phyloP scores from a whole-genome alignment of 2,329 filamentous ascomycete genomes.

The Drechslerella stenobrocha region DNA sequence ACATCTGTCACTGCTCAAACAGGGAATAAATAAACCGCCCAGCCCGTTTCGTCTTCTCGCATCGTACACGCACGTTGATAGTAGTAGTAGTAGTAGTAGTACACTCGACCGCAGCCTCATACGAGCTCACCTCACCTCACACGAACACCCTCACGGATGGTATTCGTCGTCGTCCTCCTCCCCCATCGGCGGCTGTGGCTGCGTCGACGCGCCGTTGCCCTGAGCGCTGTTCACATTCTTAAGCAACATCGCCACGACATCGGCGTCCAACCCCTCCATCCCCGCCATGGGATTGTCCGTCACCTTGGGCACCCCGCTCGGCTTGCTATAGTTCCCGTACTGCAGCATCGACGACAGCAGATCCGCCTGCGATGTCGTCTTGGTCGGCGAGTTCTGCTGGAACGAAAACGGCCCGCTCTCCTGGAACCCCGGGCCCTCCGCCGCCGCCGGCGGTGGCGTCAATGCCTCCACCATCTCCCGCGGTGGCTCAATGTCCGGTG shows the following conservation, averaged over 20 bases:
- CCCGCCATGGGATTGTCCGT: constrained; percentile 60
- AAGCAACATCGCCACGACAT: constrained; percentile 64
- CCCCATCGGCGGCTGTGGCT: constrained; percentile 37
- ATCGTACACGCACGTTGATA: too few relatives aligned
- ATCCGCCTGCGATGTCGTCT: constrained; percentile 52
- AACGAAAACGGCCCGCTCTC: constrained; percentile 54
- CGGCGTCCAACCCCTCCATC: constrained; percentile 63
- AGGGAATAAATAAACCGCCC: too few relatives aligned
- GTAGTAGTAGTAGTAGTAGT: too few relatives aligned
- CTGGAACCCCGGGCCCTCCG: constrained; percentile 55
- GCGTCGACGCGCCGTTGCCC: constrained; percentile 42
- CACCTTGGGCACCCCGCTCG: constrained; percentile 58
- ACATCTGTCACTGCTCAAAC: too few relatives aligned
- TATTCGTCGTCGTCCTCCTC: constrained; percentile 53
- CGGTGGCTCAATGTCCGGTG: constrained; percentile 63
- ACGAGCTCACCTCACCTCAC: too few relatives aligned
- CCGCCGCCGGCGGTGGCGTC: constrained; percentile 70
- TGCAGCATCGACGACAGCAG: constrained; percentile 55
- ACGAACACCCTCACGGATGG: constrained; percentile 33
- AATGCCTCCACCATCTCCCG: constrained; percentile 78
- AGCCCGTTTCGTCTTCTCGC: too few relatives aligned
- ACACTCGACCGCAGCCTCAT: too few relatives aligned
- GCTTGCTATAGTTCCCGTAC: constrained; percentile 56
- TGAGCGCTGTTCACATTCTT: constrained; percentile 54
- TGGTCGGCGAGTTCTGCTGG: constrained; percentile 55